Evolutionary conservation across 2,329 filamentous ascomycete species (phyloP).

Genomic region (Aureobasidium sp.): DNA sequence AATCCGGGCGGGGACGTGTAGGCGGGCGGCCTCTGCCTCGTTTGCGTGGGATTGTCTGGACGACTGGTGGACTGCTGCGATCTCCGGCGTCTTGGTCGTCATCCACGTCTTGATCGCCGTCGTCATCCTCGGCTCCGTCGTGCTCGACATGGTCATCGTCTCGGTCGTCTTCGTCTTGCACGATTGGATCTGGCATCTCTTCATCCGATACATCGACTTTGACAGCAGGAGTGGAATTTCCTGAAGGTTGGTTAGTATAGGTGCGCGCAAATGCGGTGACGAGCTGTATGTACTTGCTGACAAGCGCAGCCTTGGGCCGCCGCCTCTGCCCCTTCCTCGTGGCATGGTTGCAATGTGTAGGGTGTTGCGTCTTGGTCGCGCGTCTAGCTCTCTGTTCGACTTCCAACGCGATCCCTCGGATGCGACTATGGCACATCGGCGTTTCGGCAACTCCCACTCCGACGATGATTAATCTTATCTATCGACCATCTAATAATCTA

Average conservation of each 20-base stretch:
- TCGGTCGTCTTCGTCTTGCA: conserved; percentile 30
- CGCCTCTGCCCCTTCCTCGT: conserved; percentile 7
- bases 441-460: neutral
- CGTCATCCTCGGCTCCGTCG: conserved; percentile 46
- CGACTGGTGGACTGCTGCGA: conserved; percentile 38
- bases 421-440: neutral
- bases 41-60: conserved; percentile 45
- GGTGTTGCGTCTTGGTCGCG: neutral
- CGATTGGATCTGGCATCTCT: conserved; percentile 18
- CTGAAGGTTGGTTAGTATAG: conserved; percentile 10
- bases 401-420: neutral
- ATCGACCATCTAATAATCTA: neutral
- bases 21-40: conserved; percentile 71
- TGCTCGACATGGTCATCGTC: conserved; percentile 52
- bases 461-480: neutral
- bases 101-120: conserved; percentile 35
- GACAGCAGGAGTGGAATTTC: conserved; percentile 20
- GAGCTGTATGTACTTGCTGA: conserved; percentile 6
- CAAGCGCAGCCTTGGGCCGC: conserved; percentile 6
- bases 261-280: neutral
- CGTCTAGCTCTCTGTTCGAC: neutral
- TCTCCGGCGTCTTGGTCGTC: conserved; percentile 45
- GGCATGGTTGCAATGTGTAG: neutral
- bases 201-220: conserved; percentile 23
- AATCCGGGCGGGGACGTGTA: conserved; percentile 74